Evolutionary conservation across 352 stramenopile genomes (phyloP), one percentile per base, ranked within the genome.

Genomic region (Phytophthora uliginosa): DNA sequence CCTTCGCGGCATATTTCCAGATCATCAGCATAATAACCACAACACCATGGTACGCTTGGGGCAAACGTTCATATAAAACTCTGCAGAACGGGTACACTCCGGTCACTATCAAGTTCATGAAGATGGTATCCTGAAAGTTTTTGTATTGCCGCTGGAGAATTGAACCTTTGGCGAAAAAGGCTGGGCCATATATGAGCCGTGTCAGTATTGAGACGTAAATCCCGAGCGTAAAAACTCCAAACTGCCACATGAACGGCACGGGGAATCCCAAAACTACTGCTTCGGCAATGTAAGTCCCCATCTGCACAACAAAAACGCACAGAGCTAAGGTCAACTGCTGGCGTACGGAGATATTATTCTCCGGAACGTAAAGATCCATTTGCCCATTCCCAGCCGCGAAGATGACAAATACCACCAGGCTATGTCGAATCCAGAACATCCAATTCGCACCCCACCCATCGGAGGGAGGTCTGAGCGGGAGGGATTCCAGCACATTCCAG

Each of bases 1-100:
- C 12, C 24, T 61, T 72, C 20, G 26, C 56, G 13, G 22, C 36
- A 36, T 66, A 66, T 53, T 59, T 71, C 64, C 55, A 71, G 6
- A 61, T 7, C 17, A 48, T 36, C 1, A 66, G 9, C 18, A 72
- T 3, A 5, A 72, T n/a, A 2, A 65, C n/a, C 3, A 64, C 50
- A n/a, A 50, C 4, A 8, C 56, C 36, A 18, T 59, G 47, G 26
- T 61, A 65, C 0, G 10, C 33, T 0, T 12, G 20, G 2, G 65
- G 48, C 8, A 58, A 47, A 4, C 45, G 8, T 13, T 62, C 65
- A 10, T 63, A 59, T 2, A 72, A 20, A 4, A 72, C 34, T 34
- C 28, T 58, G 17, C 38, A 57, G 12, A 66, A 10, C 12, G 65
- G 65, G 26, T 53, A 72, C 3, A 72, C 42, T 0, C 17, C 28